Base-by-base conservation (phyloP, 2,329 filamentous ascomycete genomes). In the Cercospora zeina region DNA sequence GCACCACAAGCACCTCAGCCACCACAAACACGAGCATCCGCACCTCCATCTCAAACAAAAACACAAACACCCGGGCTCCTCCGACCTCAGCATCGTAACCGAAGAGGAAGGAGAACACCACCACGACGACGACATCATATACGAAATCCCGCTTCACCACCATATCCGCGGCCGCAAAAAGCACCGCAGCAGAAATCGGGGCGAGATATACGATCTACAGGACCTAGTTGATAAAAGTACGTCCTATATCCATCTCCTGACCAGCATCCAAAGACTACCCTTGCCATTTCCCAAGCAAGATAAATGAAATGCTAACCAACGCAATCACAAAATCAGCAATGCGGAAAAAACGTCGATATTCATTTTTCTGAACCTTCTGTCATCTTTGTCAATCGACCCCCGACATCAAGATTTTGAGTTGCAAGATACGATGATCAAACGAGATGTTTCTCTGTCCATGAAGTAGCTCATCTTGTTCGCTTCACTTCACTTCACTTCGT, bases 191-290 rank as follows among this genome's bases (percentile, higher is more conserved):
- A 27, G 24, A 45, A 51, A 54, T n/a, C 51, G 54, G 45, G 58
- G 50, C 45, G 54, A 36, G 34, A 39, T 57, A 13, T 63, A 63
- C 27, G 57, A 63, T 54, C 36, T 63, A 10, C 57, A 63, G 39
- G 62, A 60, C 36, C 36, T 63, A 24, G 62, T 63, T 16, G 62
- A 58, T n/a, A 63, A 51, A 56, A 57, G 62, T 63, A 21, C 24
- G 61, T 57, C 45, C 24, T 27, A 6, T 39, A 3, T 39, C 36
- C 4, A 4, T 16, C 36, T 39, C 8, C 3, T 27, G 24, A 27
- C 3, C 3, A 27, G 24, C 3, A 27, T 3, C 6, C 24, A 27
- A 27, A 27, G 3, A 27, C 24, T 27, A 27, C 24, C 24, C 6
- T 3, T 27, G 3, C 24, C 6, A 27, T 6, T 27, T 27, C 24